Evolutionary conservation across 257 asterid species (phyloP).

Genomic region (Prunella vulgaris): DNA sequence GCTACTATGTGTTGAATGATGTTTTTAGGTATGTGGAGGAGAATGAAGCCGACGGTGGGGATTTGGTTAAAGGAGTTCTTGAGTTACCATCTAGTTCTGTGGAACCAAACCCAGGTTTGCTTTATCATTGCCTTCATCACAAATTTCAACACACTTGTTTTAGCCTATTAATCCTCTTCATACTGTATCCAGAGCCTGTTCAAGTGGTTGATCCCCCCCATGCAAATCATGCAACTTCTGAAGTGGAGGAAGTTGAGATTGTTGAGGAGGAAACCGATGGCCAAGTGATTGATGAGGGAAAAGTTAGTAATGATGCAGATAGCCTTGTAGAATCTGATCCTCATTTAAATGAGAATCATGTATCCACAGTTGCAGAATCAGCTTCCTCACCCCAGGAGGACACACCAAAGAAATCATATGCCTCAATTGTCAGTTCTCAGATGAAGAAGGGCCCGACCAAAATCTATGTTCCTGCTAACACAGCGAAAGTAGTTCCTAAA

Average conservation of each 20-base stretch:
- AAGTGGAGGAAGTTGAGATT: constrained; percentile 38
- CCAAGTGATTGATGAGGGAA: constrained; percentile 45
- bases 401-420: constrained; percentile 80
- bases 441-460: constrained; percentile 51
- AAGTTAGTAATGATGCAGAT: constrained; percentile 38
- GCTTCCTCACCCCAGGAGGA: constrained; percentile 51
- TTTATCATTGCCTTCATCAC: constrained; percentile 3
- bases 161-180: constrained; percentile 20
- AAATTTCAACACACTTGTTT: not conserved
- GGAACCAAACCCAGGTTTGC: constrained; percentile 58
- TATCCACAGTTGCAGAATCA: constrained; percentile 29
- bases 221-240: constrained; percentile 35
- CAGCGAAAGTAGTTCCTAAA: constrained; percentile 29
- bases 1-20: constrained; percentile 82
- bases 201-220: constrained; percentile 43
- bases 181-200: constrained; percentile 53
- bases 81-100: constrained; percentile 31
- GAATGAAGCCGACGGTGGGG: constrained; percentile 38
- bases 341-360: constrained; percentile 38
- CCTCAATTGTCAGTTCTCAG: constrained; percentile 72
- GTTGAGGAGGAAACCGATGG: constrained; percentile 37
- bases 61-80: constrained; percentile 31
- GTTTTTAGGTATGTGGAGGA: constrained; percentile 71
- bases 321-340: constrained; percentile 40
- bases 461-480: constrained; percentile 51